Percentiles rank a stretch among this genome's conserved stretches.
Conservation (phyloP, 805 yeast genomes). For the Tetrapisispora namnaoensis region DNA sequence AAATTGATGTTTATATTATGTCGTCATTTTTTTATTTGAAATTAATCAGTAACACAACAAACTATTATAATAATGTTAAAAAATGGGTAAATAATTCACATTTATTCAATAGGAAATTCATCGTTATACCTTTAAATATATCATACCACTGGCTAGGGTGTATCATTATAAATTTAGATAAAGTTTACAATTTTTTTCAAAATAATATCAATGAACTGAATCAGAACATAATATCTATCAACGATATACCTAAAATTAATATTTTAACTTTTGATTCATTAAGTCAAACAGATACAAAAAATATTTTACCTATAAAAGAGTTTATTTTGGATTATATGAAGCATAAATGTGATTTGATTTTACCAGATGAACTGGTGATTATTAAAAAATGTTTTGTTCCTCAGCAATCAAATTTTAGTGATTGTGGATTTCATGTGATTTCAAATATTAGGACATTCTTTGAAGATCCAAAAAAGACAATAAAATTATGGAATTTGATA, state of each 20-base stretch:
- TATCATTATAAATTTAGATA: slow-evolving; percentile 47
- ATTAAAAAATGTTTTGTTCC: slow-evolving; percentile 54
- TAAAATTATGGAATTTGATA: slow-evolving; percentile 37
- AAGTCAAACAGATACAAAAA: slow-evolving; percentile 41
- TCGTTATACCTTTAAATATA: slow-evolving; percentile 79
- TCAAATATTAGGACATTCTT: slow-evolving; percentile 58
- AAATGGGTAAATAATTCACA: slow-evolving; percentile 73
- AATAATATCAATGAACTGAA: slow-evolving; percentile 4
- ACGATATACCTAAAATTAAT: slow-evolving; percentile 20
- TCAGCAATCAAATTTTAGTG: slow-evolving; percentile 78
- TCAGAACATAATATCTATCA: background rate
- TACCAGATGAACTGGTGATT: slow-evolving; percentile 41
- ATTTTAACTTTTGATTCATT: slow-evolving; percentile 71
- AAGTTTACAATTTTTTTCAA: slow-evolving; percentile 11
- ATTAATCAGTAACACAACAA: slow-evolving; percentile 34
- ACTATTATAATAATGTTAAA: slow-evolving; percentile 54
- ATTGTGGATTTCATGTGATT: slow-evolving; percentile 89
- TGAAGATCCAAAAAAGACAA: slow-evolving; percentile 38
- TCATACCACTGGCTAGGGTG: slow-evolving; percentile 83
- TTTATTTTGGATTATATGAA: slow-evolving; percentile 60
- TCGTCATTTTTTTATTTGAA: slow-evolving; percentile 78
- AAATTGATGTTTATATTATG: slow-evolving; percentile 44
- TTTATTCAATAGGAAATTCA: slow-evolving; percentile 44
- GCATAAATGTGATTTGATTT: slow-evolving; percentile 44
- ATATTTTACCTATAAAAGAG: slow-evolving; percentile 43